These are phyloP conservation scores for Mariannaea elegans DNA, from an alignment of 2,329 filamentous ascomycete species.

Conservation along the genomic window DNA sequence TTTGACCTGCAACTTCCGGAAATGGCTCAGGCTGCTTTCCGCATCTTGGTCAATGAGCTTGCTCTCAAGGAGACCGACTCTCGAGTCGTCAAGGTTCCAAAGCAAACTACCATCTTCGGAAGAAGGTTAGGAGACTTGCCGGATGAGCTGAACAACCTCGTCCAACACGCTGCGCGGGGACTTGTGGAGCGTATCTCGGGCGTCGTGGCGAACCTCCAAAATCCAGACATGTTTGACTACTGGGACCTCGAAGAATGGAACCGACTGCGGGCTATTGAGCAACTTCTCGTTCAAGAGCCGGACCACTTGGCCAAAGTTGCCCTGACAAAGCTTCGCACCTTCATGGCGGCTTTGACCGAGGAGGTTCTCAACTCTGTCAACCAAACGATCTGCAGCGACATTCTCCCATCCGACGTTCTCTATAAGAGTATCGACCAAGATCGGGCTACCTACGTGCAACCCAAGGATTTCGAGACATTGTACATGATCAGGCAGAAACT, in stretches of 20 bases:
- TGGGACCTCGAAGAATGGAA: conserved; percentile 47
- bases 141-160: conserved; percentile 63
- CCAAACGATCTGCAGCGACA: background rate
- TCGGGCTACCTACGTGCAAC: conserved; percentile 49
- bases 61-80: conserved; percentile 56
- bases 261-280: conserved; percentile 37
- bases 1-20: conserved; percentile 53
- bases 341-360: conserved; percentile 35
- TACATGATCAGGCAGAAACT: conserved; percentile 20
- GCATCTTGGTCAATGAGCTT: conserved; percentile 69
- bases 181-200: conserved; percentile 57
- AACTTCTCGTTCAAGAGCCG: conserved; percentile 33
- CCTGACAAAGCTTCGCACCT: conserved; percentile 23
- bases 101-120: conserved; percentile 52
- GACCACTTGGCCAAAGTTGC: conserved; percentile 13
- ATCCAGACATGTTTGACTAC: conserved; percentile 44
- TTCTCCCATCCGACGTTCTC: background rate
- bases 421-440: conserved; percentile 43
- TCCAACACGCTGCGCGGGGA: conserved; percentile 66
- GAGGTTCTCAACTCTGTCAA: conserved; percentile 31
- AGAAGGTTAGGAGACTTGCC: conserved; percentile 58
- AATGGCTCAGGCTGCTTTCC: conserved; percentile 61
- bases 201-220: conserved; percentile 43
- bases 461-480: conserved; percentile 35
- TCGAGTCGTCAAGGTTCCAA: background rate